These are phyloP conservation scores for Lecanosticta acicola DNA, from an alignment of 2,329 filamentous ascomycete genomes.

Conservation along the genomic window DNA sequence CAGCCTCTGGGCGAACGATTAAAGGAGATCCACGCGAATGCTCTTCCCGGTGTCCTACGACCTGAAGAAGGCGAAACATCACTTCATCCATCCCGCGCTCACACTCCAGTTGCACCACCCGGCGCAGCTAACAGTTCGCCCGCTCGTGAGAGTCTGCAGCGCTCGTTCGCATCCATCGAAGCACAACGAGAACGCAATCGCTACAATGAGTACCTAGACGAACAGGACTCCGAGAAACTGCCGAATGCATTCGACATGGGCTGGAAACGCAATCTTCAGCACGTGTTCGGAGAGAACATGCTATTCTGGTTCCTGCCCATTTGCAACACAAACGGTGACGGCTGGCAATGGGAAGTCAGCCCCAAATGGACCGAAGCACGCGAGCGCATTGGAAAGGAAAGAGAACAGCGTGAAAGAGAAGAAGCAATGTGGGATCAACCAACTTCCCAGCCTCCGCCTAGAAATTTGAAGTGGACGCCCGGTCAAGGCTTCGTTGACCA, in stretches of 20 bases:
- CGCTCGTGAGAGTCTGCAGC: slow-evolving; percentile 40
- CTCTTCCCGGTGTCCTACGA: slow-evolving; percentile 70
- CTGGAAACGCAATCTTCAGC: slow-evolving; percentile 68
- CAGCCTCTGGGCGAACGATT: slow-evolving; percentile 61
- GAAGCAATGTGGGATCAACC: slow-evolving; percentile 16
- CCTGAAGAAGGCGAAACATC: slow-evolving; percentile 71
- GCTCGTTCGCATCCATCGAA: slow-evolving; percentile 53
- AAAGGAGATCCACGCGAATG: slow-evolving; percentile 75
- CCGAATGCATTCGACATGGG: slow-evolving; percentile 93
- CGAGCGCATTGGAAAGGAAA: slow-evolving; percentile 49
- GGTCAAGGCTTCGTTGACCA: slow-evolving; percentile 35
- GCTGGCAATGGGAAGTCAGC: slow-evolving; percentile 89
- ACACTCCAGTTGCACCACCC: slow-evolving; percentile 22
- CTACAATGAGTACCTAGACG: slow-evolving; percentile 78
- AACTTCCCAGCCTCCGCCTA: slow-evolving; percentile 13
- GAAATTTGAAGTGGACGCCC: slow-evolving; percentile 25
- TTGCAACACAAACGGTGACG: slow-evolving; percentile 80
- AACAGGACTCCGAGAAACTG: slow-evolving; percentile 78
- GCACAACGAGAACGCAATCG: slow-evolving; percentile 59
- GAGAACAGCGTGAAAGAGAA: slow-evolving; percentile 34
- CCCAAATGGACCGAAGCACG: slow-evolving; percentile 69
- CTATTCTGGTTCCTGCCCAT: slow-evolving; percentile 75
- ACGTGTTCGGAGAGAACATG: slow-evolving; percentile 72
- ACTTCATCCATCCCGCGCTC: slow-evolving; percentile 24
- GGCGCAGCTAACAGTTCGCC: slow-evolving; percentile 29